Base-by-base conservation (phyloP, 805 yeast species). In the Kregervanrija fluxuum region DNA sequence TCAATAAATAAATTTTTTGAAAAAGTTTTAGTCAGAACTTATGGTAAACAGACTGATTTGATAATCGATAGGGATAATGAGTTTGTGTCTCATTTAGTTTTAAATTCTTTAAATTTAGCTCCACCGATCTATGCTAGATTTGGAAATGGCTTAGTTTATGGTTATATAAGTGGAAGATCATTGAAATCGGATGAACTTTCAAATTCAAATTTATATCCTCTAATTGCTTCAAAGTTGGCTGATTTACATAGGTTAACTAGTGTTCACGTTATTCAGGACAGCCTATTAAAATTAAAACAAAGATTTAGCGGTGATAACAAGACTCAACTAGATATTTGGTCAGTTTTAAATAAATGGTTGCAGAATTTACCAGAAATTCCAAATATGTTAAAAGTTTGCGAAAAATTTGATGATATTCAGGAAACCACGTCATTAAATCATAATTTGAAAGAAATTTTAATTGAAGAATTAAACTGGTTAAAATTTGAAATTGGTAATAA, bases 21-120 rank as follows among this genome's bases (percentile, higher is more conserved):
- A 44, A 64, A 61, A 5, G 79, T 75, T 0, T 68, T 84, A 13
- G 79, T 84, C 44, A 67, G 93, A 47, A 80, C 85, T 0, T 84
- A 85, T 52, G 93, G 93, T 8, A 73, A 76, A 45, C 89, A 89
- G 11, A 84, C 93, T 1, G 74, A 72, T 44, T 65, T 79, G 33
- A 82, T 84, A 41, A 84, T 84, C 32, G 89, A 85, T 60, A 67
- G 93, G 50, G 80, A 80, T 51, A 66, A 89, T 33, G 93, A 84
- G 57, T 81, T 79, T 55, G 80, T 82, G 14, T 80, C 85, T 45
- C 91, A 84, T 57, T 57, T 79, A 40, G 74, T 79, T 42, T 69
- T 85, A 41, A 72, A 79, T 52, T 70, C 81, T 3, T 66, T 79
- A 37, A 67, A 69, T 3, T 69, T 84, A 48, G 91, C 91, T 0